These are phyloP conservation scores for Trypanosoma theileri DNA, from an alignment of 208 protist genomes.

Conservation along the genomic window DNA sequence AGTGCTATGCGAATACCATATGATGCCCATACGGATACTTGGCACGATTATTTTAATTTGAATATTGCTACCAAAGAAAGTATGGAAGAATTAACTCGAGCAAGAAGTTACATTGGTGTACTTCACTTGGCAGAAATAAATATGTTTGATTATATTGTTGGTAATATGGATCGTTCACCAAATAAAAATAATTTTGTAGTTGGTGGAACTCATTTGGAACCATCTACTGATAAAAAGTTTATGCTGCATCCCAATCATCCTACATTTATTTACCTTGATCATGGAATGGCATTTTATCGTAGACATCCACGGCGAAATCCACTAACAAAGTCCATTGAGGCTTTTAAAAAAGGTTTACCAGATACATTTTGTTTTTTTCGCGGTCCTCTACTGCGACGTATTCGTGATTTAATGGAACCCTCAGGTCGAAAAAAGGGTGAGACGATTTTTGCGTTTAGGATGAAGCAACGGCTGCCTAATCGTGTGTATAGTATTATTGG, in stretches of 20 bases:
- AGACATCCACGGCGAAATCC: slow-evolving; percentile 26
- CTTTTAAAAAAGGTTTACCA: slow-evolving; percentile 11
- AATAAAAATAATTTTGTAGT: slow-evolving; percentile 55
- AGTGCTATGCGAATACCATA: slow-evolving; percentile 34
- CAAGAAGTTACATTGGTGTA: slow-evolving; percentile 2
- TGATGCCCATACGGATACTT: slow-evolving; percentile 29
- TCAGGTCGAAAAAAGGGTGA: slow-evolving; percentile 4
- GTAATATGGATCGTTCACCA: slow-evolving; percentile 44
- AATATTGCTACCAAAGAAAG: slow-evolving; percentile 3
- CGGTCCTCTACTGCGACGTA: slow-evolving; percentile 24
- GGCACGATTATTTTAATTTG: slow-evolving; percentile 32
- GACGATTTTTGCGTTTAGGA: slow-evolving; percentile 13
- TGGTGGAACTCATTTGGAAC: slow-evolving; percentile 9
- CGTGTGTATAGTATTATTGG: slow-evolving; percentile 17
- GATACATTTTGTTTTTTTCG: slow-evolving; percentile 41
- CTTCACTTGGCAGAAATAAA: slow-evolving; percentile 35
- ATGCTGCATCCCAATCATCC: slow-evolving; percentile 37
- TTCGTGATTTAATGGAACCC: slow-evolving; percentile 9
- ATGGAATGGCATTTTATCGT: slow-evolving; percentile 35
- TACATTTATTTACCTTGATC: slow-evolving; percentile 42
- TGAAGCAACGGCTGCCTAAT: slow-evolving; percentile 8
- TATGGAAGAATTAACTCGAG: not conserved
- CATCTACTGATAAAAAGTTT: not conserved
- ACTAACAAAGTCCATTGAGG: slow-evolving; percentile 18
- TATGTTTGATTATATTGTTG: slow-evolving; percentile 43